These are phyloP conservation scores for Avena eriantha DNA, from an alignment of 176 grass and related monocot species.

Conservation along the genomic window DNA sequence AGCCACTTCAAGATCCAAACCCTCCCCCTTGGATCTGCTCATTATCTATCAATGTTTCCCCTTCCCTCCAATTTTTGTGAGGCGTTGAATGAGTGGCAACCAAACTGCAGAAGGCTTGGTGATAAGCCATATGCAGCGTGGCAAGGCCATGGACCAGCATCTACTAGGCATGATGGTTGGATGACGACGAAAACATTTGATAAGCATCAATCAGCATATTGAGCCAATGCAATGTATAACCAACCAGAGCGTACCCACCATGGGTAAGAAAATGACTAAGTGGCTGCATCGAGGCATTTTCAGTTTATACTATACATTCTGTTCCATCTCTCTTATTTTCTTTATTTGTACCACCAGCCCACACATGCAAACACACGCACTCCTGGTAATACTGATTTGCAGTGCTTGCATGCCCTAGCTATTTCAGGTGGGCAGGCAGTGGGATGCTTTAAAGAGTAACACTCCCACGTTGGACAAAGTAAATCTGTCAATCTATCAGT, in stretches of 20 bases:
- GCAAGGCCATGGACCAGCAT: constrained; percentile 3
- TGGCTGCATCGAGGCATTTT: neutral
- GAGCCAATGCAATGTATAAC: neutral
- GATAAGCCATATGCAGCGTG: neutral
- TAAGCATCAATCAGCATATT: neutral
- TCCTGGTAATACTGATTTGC: neutral
- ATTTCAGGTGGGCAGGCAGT: neutral
- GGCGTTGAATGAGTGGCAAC: neutral
- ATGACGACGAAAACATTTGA: neutral
- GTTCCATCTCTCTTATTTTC: neutral
- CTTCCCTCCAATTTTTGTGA: neutral
- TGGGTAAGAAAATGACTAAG: neutral
- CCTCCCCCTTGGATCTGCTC: neutral
- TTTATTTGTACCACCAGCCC: neutral
- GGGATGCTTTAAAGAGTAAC: constrained; percentile 19
- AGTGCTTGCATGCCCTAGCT: neutral
- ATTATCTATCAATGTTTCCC: neutral
- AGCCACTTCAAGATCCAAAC: neutral
- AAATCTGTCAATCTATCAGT: neutral
- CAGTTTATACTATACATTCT: neutral
- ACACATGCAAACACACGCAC: neutral
- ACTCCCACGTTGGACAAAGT: neutral
- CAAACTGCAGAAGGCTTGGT: neutral
- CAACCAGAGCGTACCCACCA: neutral
- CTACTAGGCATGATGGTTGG: neutral